A percentile compares a stretch with the other conserved stretches of the same genome.
phyloP scores from a whole-genome alignment of 345 rosid genomes.

The Dipteronia dyeriana region DNA sequence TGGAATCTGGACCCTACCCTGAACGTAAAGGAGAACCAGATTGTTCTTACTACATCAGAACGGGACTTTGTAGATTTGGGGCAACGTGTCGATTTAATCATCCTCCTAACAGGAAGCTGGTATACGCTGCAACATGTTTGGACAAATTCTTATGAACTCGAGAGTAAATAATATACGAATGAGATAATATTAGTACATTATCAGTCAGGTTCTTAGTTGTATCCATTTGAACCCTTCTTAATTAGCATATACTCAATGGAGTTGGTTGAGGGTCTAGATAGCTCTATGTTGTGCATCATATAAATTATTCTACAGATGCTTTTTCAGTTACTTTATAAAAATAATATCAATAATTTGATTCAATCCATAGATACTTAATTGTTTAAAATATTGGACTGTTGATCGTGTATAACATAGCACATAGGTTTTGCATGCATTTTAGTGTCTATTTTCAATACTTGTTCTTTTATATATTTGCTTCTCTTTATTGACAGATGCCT shows the following conservation, averaged over 20 bases:
- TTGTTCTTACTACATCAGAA: slow-evolving; percentile 95
- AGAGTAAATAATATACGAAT: slow-evolving; percentile 11
- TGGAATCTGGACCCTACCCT: slow-evolving; percentile 78
- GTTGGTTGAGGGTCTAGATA: slow-evolving; percentile 13
- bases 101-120: slow-evolving; percentile 94
- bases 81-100: slow-evolving; percentile 67
- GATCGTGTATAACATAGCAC: not conserved
- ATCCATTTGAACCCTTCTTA: not conserved
- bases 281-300: not conserved
- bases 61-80: slow-evolving; percentile 96
- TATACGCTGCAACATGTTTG: slow-evolving; percentile 33
- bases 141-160: slow-evolving; percentile 18
- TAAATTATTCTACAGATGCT: not conserved
- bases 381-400: not conserved
- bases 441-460: not conserved
- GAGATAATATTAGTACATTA: slow-evolving; percentile 16
- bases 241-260: not conserved
- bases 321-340: not conserved
- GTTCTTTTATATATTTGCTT: not conserved
- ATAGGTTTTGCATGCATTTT: not conserved
- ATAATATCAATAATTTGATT: not conserved
- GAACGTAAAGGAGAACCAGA: slow-evolving; percentile 93
- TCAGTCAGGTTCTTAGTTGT: not conserved
- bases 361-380: not conserved
- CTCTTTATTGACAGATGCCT: not conserved